A percentile compares a stretch with the other conserved stretches of the same genome.
phyloP scores from a whole-genome alignment of 768 basidiomycete genomes.

The Russula ochroleuca region DNA sequence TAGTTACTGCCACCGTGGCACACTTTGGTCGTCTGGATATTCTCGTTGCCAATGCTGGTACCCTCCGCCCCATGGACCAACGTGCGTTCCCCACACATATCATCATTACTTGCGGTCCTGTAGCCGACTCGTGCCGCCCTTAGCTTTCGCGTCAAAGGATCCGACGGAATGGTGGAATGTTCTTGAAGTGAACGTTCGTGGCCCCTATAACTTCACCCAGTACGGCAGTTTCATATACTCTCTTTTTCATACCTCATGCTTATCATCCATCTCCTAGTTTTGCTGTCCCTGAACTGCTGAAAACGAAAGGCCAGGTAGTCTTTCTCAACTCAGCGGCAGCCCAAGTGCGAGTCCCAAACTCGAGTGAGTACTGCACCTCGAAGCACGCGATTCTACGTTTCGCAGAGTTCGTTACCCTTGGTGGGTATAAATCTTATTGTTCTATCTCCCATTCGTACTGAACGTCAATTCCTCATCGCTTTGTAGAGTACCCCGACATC shows the following conservation, averaged over 20 bases:
- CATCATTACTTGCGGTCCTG: not conserved
- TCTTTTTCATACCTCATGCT: not conserved
- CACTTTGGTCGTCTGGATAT: conserved; percentile 17
- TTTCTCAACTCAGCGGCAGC: not conserved
- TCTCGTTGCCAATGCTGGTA: conserved; percentile 18
- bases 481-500: conserved; percentile 12
- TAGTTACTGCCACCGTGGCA: conserved; percentile 2
- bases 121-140: not conserved
- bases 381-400: conserved; percentile 15
- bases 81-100: not conserved
- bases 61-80: not conserved
- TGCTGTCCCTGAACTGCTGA: conserved; percentile 13
- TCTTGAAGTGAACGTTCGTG: conserved; percentile 20
- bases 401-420: conserved; percentile 13
- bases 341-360: not conserved
- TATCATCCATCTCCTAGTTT: not conserved
- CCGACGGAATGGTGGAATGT: conserved; percentile 20
- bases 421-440: not conserved
- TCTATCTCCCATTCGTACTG: not conserved
- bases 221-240: not conserved
- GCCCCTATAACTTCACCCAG: conserved; percentile 16
- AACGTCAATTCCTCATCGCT: not conserved
- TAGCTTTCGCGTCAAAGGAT: conserved; percentile 11
- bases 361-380: conserved; percentile 19
- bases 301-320: conserved; percentile 11